Conservation (phyloP, 768 basidiomycete genomes). For the Amanita rubescens region DNA sequence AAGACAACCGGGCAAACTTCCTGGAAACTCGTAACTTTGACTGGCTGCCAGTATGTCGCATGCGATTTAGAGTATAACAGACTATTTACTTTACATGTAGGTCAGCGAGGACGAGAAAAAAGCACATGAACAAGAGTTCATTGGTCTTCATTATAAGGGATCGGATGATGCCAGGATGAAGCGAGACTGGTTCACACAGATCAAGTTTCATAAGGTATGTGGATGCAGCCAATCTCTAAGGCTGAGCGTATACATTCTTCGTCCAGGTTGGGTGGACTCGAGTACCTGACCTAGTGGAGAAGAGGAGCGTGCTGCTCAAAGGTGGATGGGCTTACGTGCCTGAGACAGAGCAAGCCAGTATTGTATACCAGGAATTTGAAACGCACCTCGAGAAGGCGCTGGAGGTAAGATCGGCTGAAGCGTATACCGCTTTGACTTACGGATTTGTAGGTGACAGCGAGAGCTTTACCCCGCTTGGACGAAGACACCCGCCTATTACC, state of each 20-base stretch:
- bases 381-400: slow-evolving; percentile 63
- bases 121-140: slow-evolving; percentile 39
- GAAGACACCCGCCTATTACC: slow-evolving; percentile 90
- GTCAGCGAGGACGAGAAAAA: slow-evolving; percentile 54
- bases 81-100: slow-evolving; percentile 16
- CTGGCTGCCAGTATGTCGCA: slow-evolving; percentile 47
- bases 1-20: slow-evolving; percentile 56
- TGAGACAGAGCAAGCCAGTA: slow-evolving; percentile 65
- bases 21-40: slow-evolving; percentile 56
- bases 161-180: slow-evolving; percentile 23
- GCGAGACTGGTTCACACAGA: slow-evolving; percentile 30
- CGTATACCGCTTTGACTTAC: neutral
- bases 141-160: slow-evolving; percentile 35
- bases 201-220: slow-evolving; percentile 69
- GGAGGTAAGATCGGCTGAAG: slow-evolving; percentile 42
- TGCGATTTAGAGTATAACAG: neutral
- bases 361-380: slow-evolving; percentile 85
- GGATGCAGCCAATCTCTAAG: neutral
- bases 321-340: slow-evolving; percentile 90
- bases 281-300: slow-evolving; percentile 87
- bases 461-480: slow-evolving; percentile 82
- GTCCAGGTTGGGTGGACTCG: slow-evolving; percentile 90
- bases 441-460: slow-evolving; percentile 62
- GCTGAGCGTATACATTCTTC: neutral
- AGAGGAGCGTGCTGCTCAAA: slow-evolving; percentile 68